phyloP scores from a whole-genome alignment of 2,329 filamentous ascomycete genomes.

The Catunica adiposa region DNA sequence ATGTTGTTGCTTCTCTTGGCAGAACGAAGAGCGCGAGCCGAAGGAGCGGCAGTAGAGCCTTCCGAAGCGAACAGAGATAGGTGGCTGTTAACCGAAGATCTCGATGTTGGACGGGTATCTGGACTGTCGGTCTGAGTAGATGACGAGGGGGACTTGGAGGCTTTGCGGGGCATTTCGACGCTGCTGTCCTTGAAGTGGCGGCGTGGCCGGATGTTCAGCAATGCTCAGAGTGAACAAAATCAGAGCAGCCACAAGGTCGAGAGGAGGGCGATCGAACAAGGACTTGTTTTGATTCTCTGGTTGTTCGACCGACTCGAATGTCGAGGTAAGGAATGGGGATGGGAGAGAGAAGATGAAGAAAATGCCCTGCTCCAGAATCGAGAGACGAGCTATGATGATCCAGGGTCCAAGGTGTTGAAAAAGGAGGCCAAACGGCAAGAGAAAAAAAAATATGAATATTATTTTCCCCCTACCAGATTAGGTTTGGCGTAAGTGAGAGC shows the following conservation, averaged over 20 bases:
- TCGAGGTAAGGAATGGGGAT: neutral
- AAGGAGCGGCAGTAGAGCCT: conserved; percentile 1
- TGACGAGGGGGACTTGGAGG: conserved; percentile 6
- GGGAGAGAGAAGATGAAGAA: neutral
- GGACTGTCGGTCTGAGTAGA: conserved; percentile 8
- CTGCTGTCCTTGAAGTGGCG: neutral
- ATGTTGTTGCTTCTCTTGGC: conserved; percentile 5
- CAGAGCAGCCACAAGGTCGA: neutral
- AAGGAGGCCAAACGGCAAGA: neutral
- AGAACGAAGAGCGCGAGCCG: neutral
- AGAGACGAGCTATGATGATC: neutral
- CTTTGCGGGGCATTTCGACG: conserved; percentile 10
- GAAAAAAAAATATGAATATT: neutral
- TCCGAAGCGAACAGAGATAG: conserved; percentile 7
- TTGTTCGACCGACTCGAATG: neutral
- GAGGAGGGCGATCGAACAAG: neutral
- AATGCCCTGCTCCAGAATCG: neutral
- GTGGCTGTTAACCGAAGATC: conserved; percentile 5
- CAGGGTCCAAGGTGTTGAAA: neutral
- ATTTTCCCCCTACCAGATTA: neutral
- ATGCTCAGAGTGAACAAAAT: neutral
- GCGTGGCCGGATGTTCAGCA: neutral
- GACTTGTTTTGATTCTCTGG: neutral
- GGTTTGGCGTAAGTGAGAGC: neutral
- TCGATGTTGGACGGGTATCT: conserved; percentile 3